phyloP scores from a whole-genome alignment of 106 monocot genomes.

The Platanthera guangdongensis region DNA sequence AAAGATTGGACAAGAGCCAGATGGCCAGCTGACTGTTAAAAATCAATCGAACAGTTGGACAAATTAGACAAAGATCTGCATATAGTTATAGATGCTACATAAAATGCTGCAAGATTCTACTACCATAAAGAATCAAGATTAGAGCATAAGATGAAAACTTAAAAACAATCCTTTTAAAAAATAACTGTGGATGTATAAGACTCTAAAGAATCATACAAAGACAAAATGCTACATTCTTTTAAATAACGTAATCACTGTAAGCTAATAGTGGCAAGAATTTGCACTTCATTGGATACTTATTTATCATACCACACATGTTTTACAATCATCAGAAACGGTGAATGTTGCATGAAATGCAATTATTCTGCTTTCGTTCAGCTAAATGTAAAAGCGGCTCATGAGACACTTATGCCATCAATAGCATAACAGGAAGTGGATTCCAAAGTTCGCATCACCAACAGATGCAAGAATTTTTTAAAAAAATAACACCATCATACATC shows the following conservation, averaged over 20 bases:
- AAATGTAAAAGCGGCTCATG: background rate
- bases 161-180: background rate
- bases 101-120: background rate
- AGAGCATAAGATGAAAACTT: background rate
- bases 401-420: background rate
- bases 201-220: background rate
- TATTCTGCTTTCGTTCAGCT: background rate
- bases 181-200: background rate
- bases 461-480: background rate
- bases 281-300: background rate
- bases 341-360: background rate
- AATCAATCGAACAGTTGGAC: conserved; percentile 1
- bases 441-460: background rate
- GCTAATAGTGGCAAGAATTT: background rate
- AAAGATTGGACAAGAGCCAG: conserved; percentile 63
- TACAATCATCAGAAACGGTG: background rate
- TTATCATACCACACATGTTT: background rate
- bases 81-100: background rate
- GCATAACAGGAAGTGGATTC: background rate
- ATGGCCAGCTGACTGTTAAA: conserved; percentile 61
- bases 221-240: background rate
- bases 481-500: background rate
- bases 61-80: conserved; percentile 1
- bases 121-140: background rate
- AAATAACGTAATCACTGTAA: background rate